Percentiles rank a stretch among this genome's conserved stretches.
Evolutionary conservation across 2,329 filamentous ascomycete species (phyloP).

Genomic region (Fusarium paranaense): DNA sequence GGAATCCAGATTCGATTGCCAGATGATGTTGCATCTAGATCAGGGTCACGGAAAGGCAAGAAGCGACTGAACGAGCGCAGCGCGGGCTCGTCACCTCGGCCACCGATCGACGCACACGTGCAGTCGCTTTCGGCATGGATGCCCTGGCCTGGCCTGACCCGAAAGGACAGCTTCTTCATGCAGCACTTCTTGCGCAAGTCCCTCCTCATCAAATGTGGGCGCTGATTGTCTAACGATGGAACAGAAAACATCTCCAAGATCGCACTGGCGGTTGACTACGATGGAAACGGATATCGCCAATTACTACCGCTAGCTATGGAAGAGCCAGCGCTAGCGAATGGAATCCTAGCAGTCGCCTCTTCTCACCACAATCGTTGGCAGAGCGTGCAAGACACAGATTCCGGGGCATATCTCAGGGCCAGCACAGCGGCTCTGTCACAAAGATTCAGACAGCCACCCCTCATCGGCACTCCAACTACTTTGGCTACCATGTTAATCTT

Average conservation of each 20-base stretch:
- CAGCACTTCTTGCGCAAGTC: slow-evolving; percentile 12
- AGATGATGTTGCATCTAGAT: not conserved
- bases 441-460: slow-evolving; percentile 4
- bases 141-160: slow-evolving; percentile 3
- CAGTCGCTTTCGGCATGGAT: not conserved
- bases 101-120: not conserved
- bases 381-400: not conserved
- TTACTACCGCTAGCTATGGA: slow-evolving; percentile 6
- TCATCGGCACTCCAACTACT: slow-evolving; percentile 2
- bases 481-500: slow-evolving; percentile 16
- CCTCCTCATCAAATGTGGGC: not conserved
- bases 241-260: slow-evolving; percentile 7
- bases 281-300: slow-evolving; percentile 3
- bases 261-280: slow-evolving; percentile 9
- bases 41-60: no score
- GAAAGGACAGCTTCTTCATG: slow-evolving; percentile 19
- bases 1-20: not conserved
- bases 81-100: not conserved
- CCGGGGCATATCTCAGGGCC: slow-evolving; percentile 7
- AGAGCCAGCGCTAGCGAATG: not conserved
- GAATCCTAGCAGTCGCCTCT: not conserved
- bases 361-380: slow-evolving; percentile 25
- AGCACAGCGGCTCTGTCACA: not conserved
- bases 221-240: no score
- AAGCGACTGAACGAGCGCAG: no score